These are phyloP conservation scores for Pyrenopolyporus hunteri DNA, from an alignment of 495 filamentous ascomycete species.

Conservation along the genomic window DNA sequence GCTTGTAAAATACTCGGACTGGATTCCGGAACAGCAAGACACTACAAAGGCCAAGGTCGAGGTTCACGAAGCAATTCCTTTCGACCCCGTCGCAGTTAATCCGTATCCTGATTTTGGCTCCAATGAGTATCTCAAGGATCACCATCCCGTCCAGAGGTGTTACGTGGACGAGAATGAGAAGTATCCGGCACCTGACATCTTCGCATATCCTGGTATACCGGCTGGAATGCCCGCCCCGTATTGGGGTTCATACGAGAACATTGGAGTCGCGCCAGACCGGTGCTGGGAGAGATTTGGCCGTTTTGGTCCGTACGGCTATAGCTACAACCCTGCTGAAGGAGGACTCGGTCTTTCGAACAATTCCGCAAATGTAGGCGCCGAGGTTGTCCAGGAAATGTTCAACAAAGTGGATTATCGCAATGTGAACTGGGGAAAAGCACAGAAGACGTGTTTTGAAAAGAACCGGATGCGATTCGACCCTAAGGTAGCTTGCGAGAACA, in stretches of 20 bases:
- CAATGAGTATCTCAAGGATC: constrained; percentile 59
- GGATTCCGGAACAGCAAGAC: constrained; percentile 68
- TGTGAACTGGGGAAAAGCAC: constrained; percentile 77
- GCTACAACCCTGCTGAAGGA: constrained; percentile 74
- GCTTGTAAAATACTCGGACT: constrained; percentile 62
- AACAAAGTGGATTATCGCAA: constrained; percentile 74
- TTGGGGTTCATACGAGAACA: constrained; percentile 72
- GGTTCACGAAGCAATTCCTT: constrained; percentile 41
- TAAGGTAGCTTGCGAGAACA: not conserved
- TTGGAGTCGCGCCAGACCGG: constrained; percentile 73
- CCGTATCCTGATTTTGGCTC: constrained; percentile 69
- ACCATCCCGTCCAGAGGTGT: constrained; percentile 67
- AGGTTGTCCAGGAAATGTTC: constrained; percentile 64
- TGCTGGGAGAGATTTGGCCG: constrained; percentile 87
- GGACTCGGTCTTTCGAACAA: constrained; percentile 75
- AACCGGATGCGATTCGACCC: constrained; percentile 69
- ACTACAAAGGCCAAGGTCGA: constrained; percentile 28
- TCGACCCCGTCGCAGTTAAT: constrained; percentile 60
- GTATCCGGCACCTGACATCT: constrained; percentile 62
- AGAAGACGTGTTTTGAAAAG: constrained; percentile 68
- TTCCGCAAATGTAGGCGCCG: constrained; percentile 69
- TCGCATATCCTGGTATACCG: constrained; percentile 68
- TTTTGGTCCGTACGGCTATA: constrained; percentile 79
- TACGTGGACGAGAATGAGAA: constrained; percentile 66
- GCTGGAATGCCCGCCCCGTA: constrained; percentile 74